Conservation (phyloP, 2,329 filamentous ascomycete genomes). For the Ceratocystis eucalypticola region DNA sequence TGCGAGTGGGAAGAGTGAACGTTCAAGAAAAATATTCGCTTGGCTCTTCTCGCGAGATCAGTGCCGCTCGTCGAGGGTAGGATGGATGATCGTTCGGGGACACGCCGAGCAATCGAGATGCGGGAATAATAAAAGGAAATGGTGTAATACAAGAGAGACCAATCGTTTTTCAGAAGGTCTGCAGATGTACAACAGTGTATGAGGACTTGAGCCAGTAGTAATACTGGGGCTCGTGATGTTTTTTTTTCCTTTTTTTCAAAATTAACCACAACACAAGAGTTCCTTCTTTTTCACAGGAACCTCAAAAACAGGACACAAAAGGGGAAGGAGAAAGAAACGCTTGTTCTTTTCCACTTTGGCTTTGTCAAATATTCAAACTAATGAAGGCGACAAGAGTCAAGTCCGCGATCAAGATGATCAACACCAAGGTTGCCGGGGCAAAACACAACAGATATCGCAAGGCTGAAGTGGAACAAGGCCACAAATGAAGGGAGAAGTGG, state of each 20-base stretch:
- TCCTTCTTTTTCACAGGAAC: constrained; percentile 14
- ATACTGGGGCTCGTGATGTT: neutral
- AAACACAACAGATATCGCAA: constrained; percentile 4
- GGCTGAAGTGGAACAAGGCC: constrained; percentile 7
- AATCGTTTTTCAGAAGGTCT: constrained; percentile 15
- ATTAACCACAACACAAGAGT: constrained; percentile 1
- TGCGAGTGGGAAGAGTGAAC: constrained; percentile 20
- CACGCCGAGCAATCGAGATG: constrained; percentile 19
- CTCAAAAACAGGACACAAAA: neutral
- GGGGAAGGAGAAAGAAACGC: neutral
- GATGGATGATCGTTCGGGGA: constrained; percentile 16
- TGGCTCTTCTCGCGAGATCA: constrained; percentile 20
- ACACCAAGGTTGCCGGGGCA: constrained; percentile 11
- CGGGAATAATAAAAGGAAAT: constrained; percentile 5
- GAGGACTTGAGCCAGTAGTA: neutral
- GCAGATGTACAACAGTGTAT: neutral
- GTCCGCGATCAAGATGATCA: constrained; percentile 15
- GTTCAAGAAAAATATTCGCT: constrained; percentile 17
- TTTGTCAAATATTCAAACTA: neutral
- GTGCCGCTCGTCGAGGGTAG: constrained; percentile 19
- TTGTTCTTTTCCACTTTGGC: neutral
- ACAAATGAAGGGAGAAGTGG: neutral
- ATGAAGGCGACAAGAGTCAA: constrained; percentile 2
- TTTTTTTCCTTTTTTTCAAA: constrained; percentile 1
- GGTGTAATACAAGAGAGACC: neutral